Evolutionary conservation across 345 rosid genomes (phyloP), one percentile per base, ranked within the genome.

Genomic region (Corchorus capsularis): DNA sequence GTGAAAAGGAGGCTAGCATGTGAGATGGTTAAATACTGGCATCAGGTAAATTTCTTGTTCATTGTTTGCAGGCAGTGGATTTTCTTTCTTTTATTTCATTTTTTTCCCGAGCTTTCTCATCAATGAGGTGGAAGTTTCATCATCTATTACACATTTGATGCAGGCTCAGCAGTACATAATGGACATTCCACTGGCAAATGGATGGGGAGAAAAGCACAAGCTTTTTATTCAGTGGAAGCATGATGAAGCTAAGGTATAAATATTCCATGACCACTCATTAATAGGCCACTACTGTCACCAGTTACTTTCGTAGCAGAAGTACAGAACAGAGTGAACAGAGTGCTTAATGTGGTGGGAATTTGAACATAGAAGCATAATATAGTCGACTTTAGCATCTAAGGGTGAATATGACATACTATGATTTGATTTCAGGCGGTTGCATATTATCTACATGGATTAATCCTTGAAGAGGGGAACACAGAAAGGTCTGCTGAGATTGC

Each of bases 1-100:
- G 93, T 89, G 79, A 89, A 89, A 78, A 84, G 93, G 55, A 87
- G 93, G 86, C 88, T 89, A 80, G 91, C 91, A 41, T 89, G 93
- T 72, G 93, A 89, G 87, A 86, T 89, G 89, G 91, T 87, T 6
- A 89, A 85, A 79, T 87, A 83, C 79, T 89, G 91, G 91, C 83
- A 83, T 83, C 88, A 86, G 92, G 92, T 82, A 63, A 63, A 13
- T 43, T 49, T 8, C 34, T 47, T 6, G 2, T n/a, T 53, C 63
- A 59, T 41, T 56, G 32, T 47, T 37, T n/a, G 27, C 69, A 64
- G 6, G 35, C 63, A 22, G 13, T 57, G 9, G 35, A 15, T 22
- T 10, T 22, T 34, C 5, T 4, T 59, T 34, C 1, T 8, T 35
- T 11, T 57, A 41, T 41, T 41, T 4, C 7, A 41, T 41, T 41